Conservation (phyloP, 306 rosid genomes). For the Cucurbita maxima region DNA sequence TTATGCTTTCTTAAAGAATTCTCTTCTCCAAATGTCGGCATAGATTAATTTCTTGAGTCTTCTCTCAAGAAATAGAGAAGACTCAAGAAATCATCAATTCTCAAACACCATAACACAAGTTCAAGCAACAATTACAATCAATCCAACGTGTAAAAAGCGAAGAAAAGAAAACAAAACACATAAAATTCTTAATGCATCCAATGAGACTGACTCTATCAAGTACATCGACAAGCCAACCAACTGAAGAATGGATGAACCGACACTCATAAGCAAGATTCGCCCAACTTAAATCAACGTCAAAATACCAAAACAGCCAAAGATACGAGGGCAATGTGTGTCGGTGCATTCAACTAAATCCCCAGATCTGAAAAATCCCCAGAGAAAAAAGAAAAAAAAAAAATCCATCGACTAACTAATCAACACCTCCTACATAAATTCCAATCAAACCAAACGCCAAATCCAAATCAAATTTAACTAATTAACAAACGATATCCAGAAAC, state of each 20-base stretch:
- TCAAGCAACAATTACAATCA: neutral
- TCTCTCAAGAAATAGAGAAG: neutral
- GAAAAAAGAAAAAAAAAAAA: neutral
- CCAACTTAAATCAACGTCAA: neutral
- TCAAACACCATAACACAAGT: neutral
- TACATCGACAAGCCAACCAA: neutral
- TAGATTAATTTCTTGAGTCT: neutral
- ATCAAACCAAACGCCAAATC: neutral
- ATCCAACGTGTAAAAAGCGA: neutral
- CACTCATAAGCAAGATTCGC: neutral
- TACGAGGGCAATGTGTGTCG: slow-evolving; percentile 6
- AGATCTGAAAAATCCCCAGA: neutral
- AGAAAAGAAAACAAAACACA: neutral
- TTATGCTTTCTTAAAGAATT: neutral
- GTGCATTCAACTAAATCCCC: neutral
- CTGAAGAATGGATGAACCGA: neutral
- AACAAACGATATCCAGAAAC: neutral
- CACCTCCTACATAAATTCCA: neutral
- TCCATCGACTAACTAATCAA: neutral
- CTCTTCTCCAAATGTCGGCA: neutral
- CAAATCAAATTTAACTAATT: neutral
- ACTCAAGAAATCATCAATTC: neutral
- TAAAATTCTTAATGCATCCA: neutral
- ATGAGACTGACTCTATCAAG: neutral
- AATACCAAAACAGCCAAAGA: neutral